phyloP scores from a whole-genome alignment of 2,329 filamentous ascomycete species.

The Dactylonectria macrodidyma region DNA sequence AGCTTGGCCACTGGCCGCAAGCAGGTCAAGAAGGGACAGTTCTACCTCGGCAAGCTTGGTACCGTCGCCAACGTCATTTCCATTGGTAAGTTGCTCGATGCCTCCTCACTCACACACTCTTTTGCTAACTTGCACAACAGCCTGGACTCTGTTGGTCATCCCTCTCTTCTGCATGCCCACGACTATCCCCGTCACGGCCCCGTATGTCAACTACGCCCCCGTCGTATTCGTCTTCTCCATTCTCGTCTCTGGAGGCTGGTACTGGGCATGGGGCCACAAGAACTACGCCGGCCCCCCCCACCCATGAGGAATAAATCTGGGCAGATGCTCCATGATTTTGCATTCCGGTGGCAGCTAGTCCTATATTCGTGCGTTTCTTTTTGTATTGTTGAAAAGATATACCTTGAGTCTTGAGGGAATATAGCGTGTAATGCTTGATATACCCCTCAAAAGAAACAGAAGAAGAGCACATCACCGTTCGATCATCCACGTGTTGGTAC shows the following conservation, averaged over 20 bases:
- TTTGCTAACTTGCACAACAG: slow-evolving; percentile 53
- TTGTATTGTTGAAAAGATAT: no score
- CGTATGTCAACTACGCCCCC: slow-evolving; percentile 80
- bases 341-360: slow-evolving; percentile 30
- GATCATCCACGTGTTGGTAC: slow-evolving; percentile 10
- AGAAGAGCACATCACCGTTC: slow-evolving; percentile 14
- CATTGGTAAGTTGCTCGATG: slow-evolving; percentile 64
- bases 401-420: slow-evolving; percentile 2
- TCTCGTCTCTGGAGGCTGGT: slow-evolving; percentile 75
- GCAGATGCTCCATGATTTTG: slow-evolving; percentile 28
- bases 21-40: slow-evolving; percentile 69
- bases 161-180: slow-evolving; percentile 84
- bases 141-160: slow-evolving; percentile 78
- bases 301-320: slow-evolving; percentile 53
- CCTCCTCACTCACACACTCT: not conserved
- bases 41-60: slow-evolving; percentile 75
- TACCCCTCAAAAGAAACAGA: slow-evolving; percentile 29
- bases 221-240: slow-evolving; percentile 81
- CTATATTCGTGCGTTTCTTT: not conserved
- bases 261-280: slow-evolving; percentile 78
- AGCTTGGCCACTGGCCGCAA: slow-evolving; percentile 73
- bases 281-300: slow-evolving; percentile 77
- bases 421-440: slow-evolving; percentile 32
- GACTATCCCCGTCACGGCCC: slow-evolving; percentile 69
- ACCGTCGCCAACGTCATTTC: slow-evolving; percentile 74